Percentiles rank a stretch among this genome's conserved stretches.
These are phyloP conservation scores for Stellera chamaejasme DNA, from an alignment of 345 rosid genomes.

Conservation along the genomic window DNA sequence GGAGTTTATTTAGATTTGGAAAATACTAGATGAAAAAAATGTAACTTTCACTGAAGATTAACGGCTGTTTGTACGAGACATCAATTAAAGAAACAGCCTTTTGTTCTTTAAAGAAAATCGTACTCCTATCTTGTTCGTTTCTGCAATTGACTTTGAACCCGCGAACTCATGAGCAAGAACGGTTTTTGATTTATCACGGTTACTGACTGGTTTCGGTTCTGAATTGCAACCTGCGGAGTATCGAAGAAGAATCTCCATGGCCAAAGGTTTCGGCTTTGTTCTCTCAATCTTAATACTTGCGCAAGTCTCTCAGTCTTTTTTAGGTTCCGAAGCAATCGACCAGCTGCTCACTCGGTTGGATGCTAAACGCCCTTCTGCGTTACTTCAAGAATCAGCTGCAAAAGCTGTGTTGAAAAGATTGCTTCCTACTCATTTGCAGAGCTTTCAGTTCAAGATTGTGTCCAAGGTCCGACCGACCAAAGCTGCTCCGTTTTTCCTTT, in stretches of 20 bases:
- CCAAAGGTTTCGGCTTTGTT: neutral
- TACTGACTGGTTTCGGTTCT: neutral
- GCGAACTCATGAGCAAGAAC: no score
- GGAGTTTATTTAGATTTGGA: neutral
- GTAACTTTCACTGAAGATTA: neutral
- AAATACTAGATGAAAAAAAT: neutral
- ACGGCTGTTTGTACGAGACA: neutral
- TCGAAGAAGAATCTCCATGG: conserved; percentile 5
- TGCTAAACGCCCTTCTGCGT: conserved; percentile 40
- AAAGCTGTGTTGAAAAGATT: conserved; percentile 56
- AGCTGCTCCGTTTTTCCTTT: neutral
- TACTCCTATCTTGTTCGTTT: no score
- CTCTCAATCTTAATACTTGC: conserved; percentile 18
- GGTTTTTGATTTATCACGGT: neutral
- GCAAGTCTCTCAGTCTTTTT: conserved; percentile 8
- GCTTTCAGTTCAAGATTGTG: conserved; percentile 63
- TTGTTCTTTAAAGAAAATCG: neutral
- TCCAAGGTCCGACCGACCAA: conserved; percentile 42
- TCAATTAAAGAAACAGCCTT: neutral
- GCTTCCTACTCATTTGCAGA: conserved; percentile 50
- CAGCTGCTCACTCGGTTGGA: conserved; percentile 47
- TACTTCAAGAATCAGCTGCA: conserved; percentile 72
- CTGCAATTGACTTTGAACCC: no score
- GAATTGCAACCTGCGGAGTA: neutral
- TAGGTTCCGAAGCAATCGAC: conserved; percentile 27